A percentile compares a stretch with the other conserved stretches of the same genome.
These are phyloP conservation scores for Prunus fruticosa DNA, from an alignment of 306 rosid genomes.

Conservation along the genomic window DNA sequence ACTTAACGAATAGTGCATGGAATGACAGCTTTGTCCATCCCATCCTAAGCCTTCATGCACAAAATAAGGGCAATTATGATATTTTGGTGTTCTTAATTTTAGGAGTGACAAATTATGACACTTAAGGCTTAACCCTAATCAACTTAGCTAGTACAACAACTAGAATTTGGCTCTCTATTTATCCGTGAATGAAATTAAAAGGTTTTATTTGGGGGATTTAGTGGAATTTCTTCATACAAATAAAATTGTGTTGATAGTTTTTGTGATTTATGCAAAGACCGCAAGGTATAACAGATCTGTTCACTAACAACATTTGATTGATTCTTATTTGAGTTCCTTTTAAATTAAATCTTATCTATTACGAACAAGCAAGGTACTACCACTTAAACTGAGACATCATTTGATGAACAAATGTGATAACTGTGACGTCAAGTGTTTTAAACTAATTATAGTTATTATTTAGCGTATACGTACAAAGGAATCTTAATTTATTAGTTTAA, in stretches of 20 bases:
- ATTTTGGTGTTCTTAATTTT: background rate
- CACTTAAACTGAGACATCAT: too few species aligned
- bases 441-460: background rate
- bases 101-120: background rate
- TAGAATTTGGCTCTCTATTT: background rate
- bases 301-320: background rate
- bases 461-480: background rate
- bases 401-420: background rate
- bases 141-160: background rate
- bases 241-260: background rate
- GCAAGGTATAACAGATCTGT: background rate
- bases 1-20: background rate
- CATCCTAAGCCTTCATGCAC: background rate
- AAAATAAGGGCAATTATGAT: constrained; percentile 9
- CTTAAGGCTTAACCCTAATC: background rate
- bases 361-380: too few species aligned
- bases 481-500: background rate
- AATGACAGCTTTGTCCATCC: constrained; percentile 12
- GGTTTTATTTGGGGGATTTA: background rate
- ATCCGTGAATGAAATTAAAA: background rate
- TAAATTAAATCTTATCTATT: background rate
- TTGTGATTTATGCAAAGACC: background rate
- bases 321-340: background rate
- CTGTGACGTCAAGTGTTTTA: background rate
- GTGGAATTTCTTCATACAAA: background rate